Evolutionary conservation across 2,329 filamentous ascomycete genomes (phyloP), one percentile per base, ranked within the genome.

Genomic region (Knoxdaviesia proteae): DNA sequence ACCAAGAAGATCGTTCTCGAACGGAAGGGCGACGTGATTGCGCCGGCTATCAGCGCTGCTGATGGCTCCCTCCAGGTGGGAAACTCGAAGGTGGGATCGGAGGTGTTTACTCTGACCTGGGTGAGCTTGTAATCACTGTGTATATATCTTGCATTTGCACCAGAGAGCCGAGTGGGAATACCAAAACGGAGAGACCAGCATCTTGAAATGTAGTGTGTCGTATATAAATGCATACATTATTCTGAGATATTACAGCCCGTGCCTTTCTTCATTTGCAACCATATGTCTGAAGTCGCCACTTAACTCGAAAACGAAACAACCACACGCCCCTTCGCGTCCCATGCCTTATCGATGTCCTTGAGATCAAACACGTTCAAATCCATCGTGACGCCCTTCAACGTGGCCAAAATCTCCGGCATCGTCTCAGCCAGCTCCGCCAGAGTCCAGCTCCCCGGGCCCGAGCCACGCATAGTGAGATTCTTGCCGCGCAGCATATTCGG

Each of bases 401-500:
- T 51, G 7, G 41, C 40, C 38, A 57, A 8, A 54, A 57, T 56
- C 0, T 48, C 52, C 6, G 38, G 39, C 5, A 49, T 45, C 46
- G 54, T 52, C 20, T 40, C 40, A 8, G 43, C 50, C 4, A 50
- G 49, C 11, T 57, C 53, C 6, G 46, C 41, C 38, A 60, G 46
- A 9, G 50, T 49, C 62, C 61, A 67, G 3, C 61, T 55, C 0
- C 67, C 65, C 0, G 62, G 60, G 0, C 65, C 67, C 0, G 64
- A 53, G 0, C 67, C 67, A 7, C 62, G 52, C 32, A 69, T 49
- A 1, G 62, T 66, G 5, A 74, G 54, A 42, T 69, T 58, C 49
- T 65, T 65, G 29, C 61, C 61, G 45, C 69, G 55, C 46, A 74
- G 51, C 6, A 67, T 48, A 4, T 58, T 55, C 0, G 61, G 59